A percentile compares a stretch with the other conserved stretches of the same genome.
Evolutionary conservation across 306 rosid species (phyloP).

Genomic region (Dicorynia guianensis): DNA sequence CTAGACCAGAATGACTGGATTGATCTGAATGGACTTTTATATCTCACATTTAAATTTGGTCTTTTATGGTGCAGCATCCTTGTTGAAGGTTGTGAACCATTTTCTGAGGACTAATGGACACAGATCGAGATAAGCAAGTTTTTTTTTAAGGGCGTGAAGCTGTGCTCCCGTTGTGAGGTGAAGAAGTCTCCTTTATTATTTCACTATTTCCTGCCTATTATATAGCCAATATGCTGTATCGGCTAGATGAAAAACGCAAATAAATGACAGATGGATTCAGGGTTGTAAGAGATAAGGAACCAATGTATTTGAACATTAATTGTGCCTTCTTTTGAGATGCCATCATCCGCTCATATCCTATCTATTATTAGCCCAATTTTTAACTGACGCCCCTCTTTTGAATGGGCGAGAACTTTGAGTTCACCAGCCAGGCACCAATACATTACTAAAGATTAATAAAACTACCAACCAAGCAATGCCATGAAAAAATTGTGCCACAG

Average conservation of each 20-base stretch:
- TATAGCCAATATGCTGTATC: conserved; percentile 11
- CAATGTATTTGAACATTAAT: too few species aligned
- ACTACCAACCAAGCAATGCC: too few species aligned
- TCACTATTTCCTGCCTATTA: conserved; percentile 3
- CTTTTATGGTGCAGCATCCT: conserved; percentile 63
- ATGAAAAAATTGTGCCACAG: too few species aligned
- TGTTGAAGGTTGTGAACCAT: conserved; percentile 78
- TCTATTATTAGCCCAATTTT: too few species aligned
- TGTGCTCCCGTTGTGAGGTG: conserved; percentile 93
- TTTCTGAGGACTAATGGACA: conserved; percentile 86
- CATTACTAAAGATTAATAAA: too few species aligned
- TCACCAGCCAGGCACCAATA: too few species aligned
- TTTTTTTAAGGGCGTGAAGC: conserved; percentile 78
- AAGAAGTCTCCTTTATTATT: conserved; percentile 23
- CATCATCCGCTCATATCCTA: too few species aligned
- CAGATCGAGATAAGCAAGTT: conserved; percentile 67
- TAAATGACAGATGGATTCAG: not conserved
- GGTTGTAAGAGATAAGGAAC: not conserved
- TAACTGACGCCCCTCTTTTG: too few species aligned
- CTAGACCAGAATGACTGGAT: conserved; percentile 8
- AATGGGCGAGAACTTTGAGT: too few species aligned
- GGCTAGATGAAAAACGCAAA: not conserved
- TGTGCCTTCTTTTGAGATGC: too few species aligned
- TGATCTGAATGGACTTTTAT: conserved; percentile 8
- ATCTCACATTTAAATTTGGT: conserved; percentile 19